Evolutionary conservation across 2,329 filamentous ascomycete species (phyloP), one percentile per base, ranked within the genome.

Genomic region (Curvularia verruculosa): DNA sequence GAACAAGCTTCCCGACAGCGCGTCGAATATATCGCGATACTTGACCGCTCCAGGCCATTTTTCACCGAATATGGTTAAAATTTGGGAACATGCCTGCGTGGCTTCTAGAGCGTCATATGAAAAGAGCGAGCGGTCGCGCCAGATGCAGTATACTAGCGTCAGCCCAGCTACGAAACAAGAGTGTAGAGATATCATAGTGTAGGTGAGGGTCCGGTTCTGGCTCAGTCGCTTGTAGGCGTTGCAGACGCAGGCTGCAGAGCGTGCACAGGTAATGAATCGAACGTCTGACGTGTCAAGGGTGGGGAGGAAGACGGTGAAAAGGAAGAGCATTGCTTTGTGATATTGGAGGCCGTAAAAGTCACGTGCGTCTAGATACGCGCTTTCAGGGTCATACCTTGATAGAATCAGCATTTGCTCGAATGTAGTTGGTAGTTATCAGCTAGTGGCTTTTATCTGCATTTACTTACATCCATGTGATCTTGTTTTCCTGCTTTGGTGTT

Each of bases 381-480:
- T 65, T 44, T 69, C 68, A 0, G 68, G 65, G 23, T 69, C 60
- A 18, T 71, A n/a, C n/a, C n/a, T n/a, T n/a, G n/a, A n/a, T n/a
- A n/a, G n/a, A n/a, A n/a, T n/a, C n/a, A n/a, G n/a, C n/a, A n/a
- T n/a, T n/a, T n/a, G n/a, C n/a, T n/a, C n/a, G n/a, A n/a, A n/a
- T n/a, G n/a, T n/a, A n/a, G n/a, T n/a, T n/a, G n/a, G n/a, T n/a
- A n/a, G n/a, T n/a, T n/a, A n/a, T n/a, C n/a, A n/a, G n/a, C n/a
- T n/a, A n/a, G n/a, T n/a, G n/a, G n/a, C n/a, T n/a, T n/a, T n/a
- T n/a, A n/a, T n/a, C n/a, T n/a, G n/a, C n/a, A n/a, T n/a, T n/a
- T n/a, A n/a, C n/a, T n/a, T n/a, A 71, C 68, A 71, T 69, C 68
- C 67, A 71, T 1, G 61, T 66, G 3, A 66, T 63, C 10, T 59